Base-by-base conservation (phyloP, 768 basidiomycete species). In the Boletellus ananiceps region DNA sequence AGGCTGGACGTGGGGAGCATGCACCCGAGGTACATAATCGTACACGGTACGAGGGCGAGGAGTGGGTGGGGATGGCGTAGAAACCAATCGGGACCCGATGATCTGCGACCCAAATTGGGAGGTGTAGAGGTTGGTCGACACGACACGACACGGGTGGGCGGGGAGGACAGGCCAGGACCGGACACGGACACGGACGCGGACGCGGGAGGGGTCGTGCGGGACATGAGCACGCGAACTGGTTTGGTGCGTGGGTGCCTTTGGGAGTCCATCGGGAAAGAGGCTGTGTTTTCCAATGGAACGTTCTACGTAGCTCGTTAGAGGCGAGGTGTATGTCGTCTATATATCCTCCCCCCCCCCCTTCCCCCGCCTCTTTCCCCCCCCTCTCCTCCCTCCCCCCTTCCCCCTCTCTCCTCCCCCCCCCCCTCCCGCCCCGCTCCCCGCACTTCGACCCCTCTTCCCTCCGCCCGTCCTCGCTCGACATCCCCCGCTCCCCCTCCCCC, bases 231-330 rank as follows among this genome's bases (percentile, higher is more conserved):
- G 11, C 29, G 44, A 29, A 6, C 44, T 27, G 29, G 46, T 39
- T 46, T 35, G 36, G 36, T 12, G 27, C 16, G 45, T 46, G 38
- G 29, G 23, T 34, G 42, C 40, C 44, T 40, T 40, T 42, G 49
- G 50, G 40, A 6, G 38, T 44, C 50, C 32, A 36, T 29, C 44
- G 60, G 34, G 61, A 56, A 63, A 35, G 43, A 44, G 63, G 63
- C 63, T 64, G 63, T 64, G 63, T 60, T 13, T 65, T 68, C 66
- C 11, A 57, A 34, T 57, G 32, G 64, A 65, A 65, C 35, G 54
- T 65, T 65, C 64, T 8, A 31, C n/a, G 42, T 19, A 19, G 25
- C n/a, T 21, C 23, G 27, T 15, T 25, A 5, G 8, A 21, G 32
- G 42, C 43, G 33, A 21, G 43, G 7, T 29, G 8, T 11, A 19